These are phyloP conservation scores for Colletotrichum musicola DNA, from an alignment of 2,329 filamentous ascomycete species.

Conservation along the genomic window DNA sequence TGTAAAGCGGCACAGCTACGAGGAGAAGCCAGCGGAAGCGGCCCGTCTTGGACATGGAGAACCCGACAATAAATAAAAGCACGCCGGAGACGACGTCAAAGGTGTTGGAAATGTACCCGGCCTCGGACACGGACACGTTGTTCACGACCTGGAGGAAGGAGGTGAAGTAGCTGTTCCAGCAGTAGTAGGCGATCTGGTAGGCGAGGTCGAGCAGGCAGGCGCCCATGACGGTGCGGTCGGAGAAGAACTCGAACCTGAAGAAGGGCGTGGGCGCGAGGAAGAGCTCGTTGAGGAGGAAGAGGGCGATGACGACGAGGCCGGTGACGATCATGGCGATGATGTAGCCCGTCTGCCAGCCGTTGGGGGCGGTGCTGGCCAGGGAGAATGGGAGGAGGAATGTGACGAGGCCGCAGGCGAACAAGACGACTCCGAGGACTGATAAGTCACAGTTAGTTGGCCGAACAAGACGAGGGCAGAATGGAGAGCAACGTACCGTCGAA, in stretches of 20 bases:
- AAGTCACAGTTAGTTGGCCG: not conserved
- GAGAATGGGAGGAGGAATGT: slow-evolving; percentile 76
- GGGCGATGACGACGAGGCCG: slow-evolving; percentile 68
- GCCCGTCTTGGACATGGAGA: slow-evolving; percentile 58
- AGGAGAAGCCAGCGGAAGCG: slow-evolving; percentile 63
- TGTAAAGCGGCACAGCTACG: slow-evolving; percentile 63
- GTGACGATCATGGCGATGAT: slow-evolving; percentile 73
- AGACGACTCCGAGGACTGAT: slow-evolving; percentile 63
- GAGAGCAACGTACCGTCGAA: slow-evolving; percentile 63
- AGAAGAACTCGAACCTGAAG: slow-evolving; percentile 64
- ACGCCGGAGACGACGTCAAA: slow-evolving; percentile 65
- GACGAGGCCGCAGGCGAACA: slow-evolving; percentile 68
- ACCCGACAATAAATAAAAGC: slow-evolving; percentile 61
- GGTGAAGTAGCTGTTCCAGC: slow-evolving; percentile 66
- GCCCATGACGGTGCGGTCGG: slow-evolving; percentile 64
- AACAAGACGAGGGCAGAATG: not conserved
- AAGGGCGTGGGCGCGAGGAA: slow-evolving; percentile 70
- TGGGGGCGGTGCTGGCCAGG: slow-evolving; percentile 60
- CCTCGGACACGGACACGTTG: slow-evolving; percentile 55
- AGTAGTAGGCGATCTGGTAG: slow-evolving; percentile 64
- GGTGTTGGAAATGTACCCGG: slow-evolving; percentile 62
- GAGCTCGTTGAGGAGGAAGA: slow-evolving; percentile 69
- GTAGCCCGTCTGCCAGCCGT: slow-evolving; percentile 64
- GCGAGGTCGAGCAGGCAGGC: slow-evolving; percentile 59
- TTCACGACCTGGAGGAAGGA: slow-evolving; percentile 69